phyloP scores from a whole-genome alignment of 2,329 filamentous ascomycete genomes.

The Xylariales sp. region DNA sequence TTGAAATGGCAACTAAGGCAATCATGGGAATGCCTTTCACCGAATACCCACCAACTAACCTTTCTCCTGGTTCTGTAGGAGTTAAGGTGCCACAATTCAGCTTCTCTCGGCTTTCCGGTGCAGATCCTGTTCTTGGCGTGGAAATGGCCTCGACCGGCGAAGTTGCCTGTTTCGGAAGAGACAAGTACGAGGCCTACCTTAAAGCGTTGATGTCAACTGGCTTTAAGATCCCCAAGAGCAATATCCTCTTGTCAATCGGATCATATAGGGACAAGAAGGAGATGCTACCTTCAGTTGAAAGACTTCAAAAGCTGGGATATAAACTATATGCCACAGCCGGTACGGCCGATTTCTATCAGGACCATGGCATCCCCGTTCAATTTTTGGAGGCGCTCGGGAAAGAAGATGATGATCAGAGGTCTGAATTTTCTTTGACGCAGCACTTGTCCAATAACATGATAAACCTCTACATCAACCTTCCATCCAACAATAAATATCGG shows the following conservation, averaged over 20 bases:
- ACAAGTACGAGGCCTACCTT: constrained; percentile 97
- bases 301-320: constrained; percentile 90
- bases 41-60: constrained; percentile 81
- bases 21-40: constrained; percentile 87
- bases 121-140: constrained; percentile 94
- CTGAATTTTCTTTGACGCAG: constrained; percentile 96
- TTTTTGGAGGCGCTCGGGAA: constrained; percentile 89
- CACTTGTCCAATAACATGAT: constrained; percentile 98
- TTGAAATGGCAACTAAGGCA: constrained; percentile 98
- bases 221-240: constrained; percentile 95
- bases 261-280: constrained; percentile 98
- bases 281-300: constrained; percentile 91
- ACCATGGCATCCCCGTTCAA: constrained; percentile 91
- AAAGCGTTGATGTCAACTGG: constrained; percentile 96
- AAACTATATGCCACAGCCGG: constrained; percentile 96
- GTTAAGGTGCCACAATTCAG: constrained; percentile 99
- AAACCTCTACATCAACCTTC: constrained; percentile 98
- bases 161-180: constrained; percentile 93
- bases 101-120: constrained; percentile 95
- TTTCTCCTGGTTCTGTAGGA: constrained; percentile 86
- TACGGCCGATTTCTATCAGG: constrained; percentile 95
- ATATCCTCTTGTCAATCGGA: constrained; percentile 94
- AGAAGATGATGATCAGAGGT: constrained; percentile 85
- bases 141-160: constrained; percentile 99
- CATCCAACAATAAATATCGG: constrained; percentile 97